phyloP scores from a whole-genome alignment of 108 stramenopile genomes.

The Cyclotella atomus region DNA sequence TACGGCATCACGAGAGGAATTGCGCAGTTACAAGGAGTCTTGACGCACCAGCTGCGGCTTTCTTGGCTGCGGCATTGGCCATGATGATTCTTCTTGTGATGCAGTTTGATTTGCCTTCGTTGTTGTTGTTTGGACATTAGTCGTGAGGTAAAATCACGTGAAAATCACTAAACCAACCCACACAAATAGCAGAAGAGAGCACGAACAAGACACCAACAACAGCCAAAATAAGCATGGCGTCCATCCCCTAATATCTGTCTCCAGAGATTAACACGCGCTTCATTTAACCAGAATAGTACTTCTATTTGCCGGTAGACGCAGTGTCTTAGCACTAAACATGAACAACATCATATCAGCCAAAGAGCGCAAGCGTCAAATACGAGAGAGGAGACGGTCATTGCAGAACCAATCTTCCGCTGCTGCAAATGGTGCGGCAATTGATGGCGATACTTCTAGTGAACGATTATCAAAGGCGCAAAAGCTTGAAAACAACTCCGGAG shows the following conservation, averaged over 20 bases:
- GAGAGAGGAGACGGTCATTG: conserved; percentile 21
- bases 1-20: background rate
- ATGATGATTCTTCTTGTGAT: conserved; percentile 15
- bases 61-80: conserved; percentile 73
- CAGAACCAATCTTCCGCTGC: background rate
- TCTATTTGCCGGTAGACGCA: background rate
- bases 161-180: no score
- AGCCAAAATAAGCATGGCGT: no score
- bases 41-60: conserved; percentile 53
- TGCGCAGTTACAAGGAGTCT: background rate
- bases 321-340: background rate
- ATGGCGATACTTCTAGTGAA: background rate
- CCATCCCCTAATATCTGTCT: no score
- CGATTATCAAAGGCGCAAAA: background rate
- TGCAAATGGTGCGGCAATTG: background rate
- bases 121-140: background rate
- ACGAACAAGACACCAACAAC: no score
- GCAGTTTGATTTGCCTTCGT: background rate
- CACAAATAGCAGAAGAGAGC: no score
- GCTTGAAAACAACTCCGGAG: background rate
- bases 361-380: conserved; percentile 38
- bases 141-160: background rate
- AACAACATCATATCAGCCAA: conserved; percentile 24
- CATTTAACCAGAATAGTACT: no score
- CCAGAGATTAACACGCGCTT: no score